These are phyloP conservation scores for Calocybe cyanea DNA, from an alignment of 768 basidiomycete genomes.

Conservation along the genomic window DNA sequence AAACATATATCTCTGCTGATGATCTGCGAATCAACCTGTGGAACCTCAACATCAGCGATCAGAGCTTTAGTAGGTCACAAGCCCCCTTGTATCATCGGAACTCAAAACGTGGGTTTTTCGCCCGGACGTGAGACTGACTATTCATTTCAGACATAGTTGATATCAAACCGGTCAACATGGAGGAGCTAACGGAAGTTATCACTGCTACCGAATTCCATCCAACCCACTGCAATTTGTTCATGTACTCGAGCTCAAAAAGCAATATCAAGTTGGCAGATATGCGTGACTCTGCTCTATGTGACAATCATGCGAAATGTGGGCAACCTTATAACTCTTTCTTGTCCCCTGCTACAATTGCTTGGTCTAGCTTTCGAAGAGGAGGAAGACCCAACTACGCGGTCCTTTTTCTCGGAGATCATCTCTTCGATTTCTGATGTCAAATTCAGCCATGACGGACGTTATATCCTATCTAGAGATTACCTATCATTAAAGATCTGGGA, in stretches of 20 bases:
- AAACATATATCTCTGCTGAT: slow-evolving; percentile 99
- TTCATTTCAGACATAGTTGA: slow-evolving; percentile 85
- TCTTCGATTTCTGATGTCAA: slow-evolving; percentile 99
- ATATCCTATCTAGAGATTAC: slow-evolving; percentile 96
- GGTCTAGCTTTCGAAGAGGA: slow-evolving; percentile 93
- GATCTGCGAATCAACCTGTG: slow-evolving; percentile 96
- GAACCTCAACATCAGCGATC: slow-evolving; percentile 98
- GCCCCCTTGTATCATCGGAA: too few relatives aligned
- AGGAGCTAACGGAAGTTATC: slow-evolving; percentile 98
- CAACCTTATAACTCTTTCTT: slow-evolving; percentile 13
- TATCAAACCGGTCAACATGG: slow-evolving; percentile 99
- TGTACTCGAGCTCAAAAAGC: slow-evolving; percentile 99
- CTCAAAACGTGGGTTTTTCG: too few relatives aligned
- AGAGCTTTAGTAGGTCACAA: slow-evolving; percentile 87
- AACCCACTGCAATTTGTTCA: slow-evolving; percentile 94
- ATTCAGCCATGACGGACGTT: slow-evolving; percentile 95
- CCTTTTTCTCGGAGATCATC: slow-evolving; percentile 99
- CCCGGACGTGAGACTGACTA: too few relatives aligned
- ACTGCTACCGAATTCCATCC: slow-evolving; percentile 99
- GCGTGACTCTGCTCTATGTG: slow-evolving; percentile 96
- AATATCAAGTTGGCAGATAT: slow-evolving; percentile 99
- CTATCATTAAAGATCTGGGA: slow-evolving; percentile 99
- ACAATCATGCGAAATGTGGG: slow-evolving; percentile 93
- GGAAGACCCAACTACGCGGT: slow-evolving; percentile 94
- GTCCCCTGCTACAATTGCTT: slow-evolving; percentile 8